Evolutionary conservation across 768 basidiomycete genomes (phyloP), one percentile per base, ranked within the genome.

Genomic region (Ramaria sp.): DNA sequence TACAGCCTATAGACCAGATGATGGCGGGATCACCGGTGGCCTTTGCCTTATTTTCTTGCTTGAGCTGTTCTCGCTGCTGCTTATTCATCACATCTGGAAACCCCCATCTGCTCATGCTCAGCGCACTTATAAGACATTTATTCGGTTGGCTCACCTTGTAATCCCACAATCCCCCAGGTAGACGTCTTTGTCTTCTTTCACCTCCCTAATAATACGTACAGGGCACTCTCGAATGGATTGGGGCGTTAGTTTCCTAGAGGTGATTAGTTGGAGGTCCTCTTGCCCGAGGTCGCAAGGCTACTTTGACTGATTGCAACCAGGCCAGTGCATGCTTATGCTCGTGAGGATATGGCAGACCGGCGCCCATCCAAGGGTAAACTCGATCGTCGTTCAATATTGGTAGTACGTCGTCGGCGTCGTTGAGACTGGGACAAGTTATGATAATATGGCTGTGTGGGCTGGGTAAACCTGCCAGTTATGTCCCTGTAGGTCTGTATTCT

Each of bases 1-100:
- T 65, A 85, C 85, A 74, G 59, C 83, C 86, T 30, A 86, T 67
- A 13, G 72, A 73, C 81, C 82, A 86, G 27, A 80, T 63, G 54
- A 85, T 81, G 27, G 69, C 69, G 9, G 77, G 76, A 61, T 86
- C 79, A 13, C 82, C 84, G 12, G 67, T 53, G 7, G 63, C 61
- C 54, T 72, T 72, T 1, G 56, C 63, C 22, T 68, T 63, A 61
- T 84, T 84, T 60, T 70, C 70, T 43, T 70, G 66, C 31, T 67
- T 65, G 13, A 69, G 67, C 34, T 60, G 62, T 47, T 67, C 67
- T 62, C 68, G 68, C 62, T 72, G 67, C 20, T 72, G 73, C 41
- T 61, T 60, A 60, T 80, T 73, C 37, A 64, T 54, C 1, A 69
- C 60, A 7, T 70, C 74, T 17, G 65, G 31, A 49, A 49, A 49